Conservation (phyloP, 1,139 yeast species). For the Sugiyamaella paludigena region DNA sequence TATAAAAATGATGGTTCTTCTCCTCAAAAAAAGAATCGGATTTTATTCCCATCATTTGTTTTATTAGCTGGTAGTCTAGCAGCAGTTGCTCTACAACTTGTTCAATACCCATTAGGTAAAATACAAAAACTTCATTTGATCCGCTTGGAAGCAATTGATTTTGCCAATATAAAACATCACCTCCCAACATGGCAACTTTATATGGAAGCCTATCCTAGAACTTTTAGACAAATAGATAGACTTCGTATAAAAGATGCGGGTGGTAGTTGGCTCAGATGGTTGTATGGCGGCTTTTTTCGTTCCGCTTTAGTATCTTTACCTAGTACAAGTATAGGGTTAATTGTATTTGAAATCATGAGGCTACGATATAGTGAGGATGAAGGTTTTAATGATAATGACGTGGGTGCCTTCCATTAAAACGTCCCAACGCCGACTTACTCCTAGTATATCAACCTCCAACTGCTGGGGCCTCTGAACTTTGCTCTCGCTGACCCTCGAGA, state of each 20-base stretch:
- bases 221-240: slow-evolving; percentile 56
- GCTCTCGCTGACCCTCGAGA: too few relatives aligned
- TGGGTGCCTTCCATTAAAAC: too few relatives aligned
- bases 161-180: slow-evolving; percentile 14
- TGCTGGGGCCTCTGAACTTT: too few relatives aligned
- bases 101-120: slow-evolving; percentile 81
- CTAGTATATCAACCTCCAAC: too few relatives aligned
- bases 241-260: slow-evolving; percentile 53
- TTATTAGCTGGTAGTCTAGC: slow-evolving; percentile 89
- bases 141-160: slow-evolving; percentile 73
- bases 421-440: too few relatives aligned
- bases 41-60: slow-evolving; percentile 67
- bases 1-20: slow-evolving; percentile 14
- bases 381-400: background rate
- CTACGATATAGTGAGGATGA: slow-evolving; percentile 36
- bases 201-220: slow-evolving; percentile 71
- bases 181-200: slow-evolving; percentile 21
- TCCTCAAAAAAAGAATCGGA: slow-evolving; percentile 34
- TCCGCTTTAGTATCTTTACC: slow-evolving; percentile 79
- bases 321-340: slow-evolving; percentile 79
- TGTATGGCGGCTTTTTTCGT: slow-evolving; percentile 73
- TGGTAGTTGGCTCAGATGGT: slow-evolving; percentile 59
- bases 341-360: slow-evolving; percentile 82
- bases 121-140: slow-evolving; percentile 77
- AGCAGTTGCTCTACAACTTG: slow-evolving; percentile 67